Base-by-base conservation (phyloP, 495 filamentous ascomycete genomes). In the Hypoxylon subgilvum region DNA sequence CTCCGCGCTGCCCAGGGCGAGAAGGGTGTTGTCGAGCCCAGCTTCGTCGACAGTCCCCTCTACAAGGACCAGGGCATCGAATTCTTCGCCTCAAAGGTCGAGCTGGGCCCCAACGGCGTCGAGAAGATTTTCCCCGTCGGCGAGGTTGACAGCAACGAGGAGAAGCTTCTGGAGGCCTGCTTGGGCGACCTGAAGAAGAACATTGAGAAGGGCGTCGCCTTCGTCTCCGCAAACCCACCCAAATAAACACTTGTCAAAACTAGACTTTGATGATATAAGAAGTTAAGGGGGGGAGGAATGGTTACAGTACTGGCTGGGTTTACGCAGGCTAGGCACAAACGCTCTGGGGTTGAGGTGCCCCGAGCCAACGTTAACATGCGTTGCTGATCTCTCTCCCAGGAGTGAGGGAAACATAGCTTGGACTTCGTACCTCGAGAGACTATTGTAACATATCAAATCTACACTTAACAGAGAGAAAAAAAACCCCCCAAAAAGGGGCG, bases 31-130 rank as follows among this genome's bases (percentile, higher is more conserved):
- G 74, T 94, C 55, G 94, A 98, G 85, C 93, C 94, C 54, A 92
- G 92, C 53, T 98, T 96, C 71, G 92, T 98, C 68, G 91, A 98
- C 74, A 90, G 86, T 76, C 92, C 94, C 45, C 86, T 98, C 52
- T 97, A 88, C 88, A 96, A 96, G 88, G 90, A 96, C 77, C 85
- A 93, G 80, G 94, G 92, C 66, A 82, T 92, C 70, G 87, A 96
- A 52, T 98, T 92, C 88, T 98, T 98, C 81, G 87, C 92, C 70
- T 91, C 88, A 73, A 85, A 81, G 72, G 90, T 98, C 66, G 90
- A 96, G 84, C 88, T 98, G 66, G 94, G 94, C 77, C 91, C 91
- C 65, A 90, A 92, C 77, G 94, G 94, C 80, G 92, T 91, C 59
- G 89, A 96, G 85, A 88, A 92, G 84, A 92, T 97, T 74, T 79